Evolutionary conservation across 2,329 filamentous ascomycete species (phyloP).

Genomic region (Exophiala sideris): DNA sequence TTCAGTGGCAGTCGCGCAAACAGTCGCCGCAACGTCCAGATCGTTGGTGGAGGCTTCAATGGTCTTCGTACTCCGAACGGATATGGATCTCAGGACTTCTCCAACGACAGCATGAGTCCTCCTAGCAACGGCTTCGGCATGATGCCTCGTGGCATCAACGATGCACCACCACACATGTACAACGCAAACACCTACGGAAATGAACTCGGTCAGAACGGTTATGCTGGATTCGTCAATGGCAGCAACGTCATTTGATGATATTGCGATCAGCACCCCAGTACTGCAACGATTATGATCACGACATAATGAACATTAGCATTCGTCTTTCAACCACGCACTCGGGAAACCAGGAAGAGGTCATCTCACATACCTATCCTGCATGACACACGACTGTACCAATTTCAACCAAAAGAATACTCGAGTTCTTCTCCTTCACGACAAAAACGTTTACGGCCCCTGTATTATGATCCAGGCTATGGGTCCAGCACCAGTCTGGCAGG

Average conservation of each 20-base stretch:
- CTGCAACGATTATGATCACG: slow-evolving; percentile 22
- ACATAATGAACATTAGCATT: slow-evolving; percentile 22
- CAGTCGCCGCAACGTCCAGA: slow-evolving; percentile 29
- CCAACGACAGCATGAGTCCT: slow-evolving; percentile 11
- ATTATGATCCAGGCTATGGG: slow-evolving; percentile 21
- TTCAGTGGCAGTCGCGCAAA: slow-evolving; percentile 28
- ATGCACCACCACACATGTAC: slow-evolving; percentile 20
- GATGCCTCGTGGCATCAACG: slow-evolving; percentile 7
- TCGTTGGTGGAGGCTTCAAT: slow-evolving; percentile 29
- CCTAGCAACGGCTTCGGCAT: slow-evolving; percentile 18
- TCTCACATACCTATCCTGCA: slow-evolving; percentile 5
- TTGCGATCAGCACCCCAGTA: slow-evolving; percentile 4
- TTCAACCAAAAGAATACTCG: slow-evolving; percentile 13
- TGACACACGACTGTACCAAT: slow-evolving; percentile 22
- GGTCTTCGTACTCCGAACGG: slow-evolving; percentile 14
- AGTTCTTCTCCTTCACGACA: slow-evolving; percentile 17
- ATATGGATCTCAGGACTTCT: slow-evolving; percentile 9
- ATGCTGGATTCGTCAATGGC: slow-evolving; percentile 18
- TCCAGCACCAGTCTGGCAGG: slow-evolving; percentile 26
- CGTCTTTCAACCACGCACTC: slow-evolving; percentile 16
- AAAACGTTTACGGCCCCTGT: slow-evolving; percentile 21
- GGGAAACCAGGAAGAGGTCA: slow-evolving; percentile 4
- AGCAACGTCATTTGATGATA: slow-evolving; percentile 21
- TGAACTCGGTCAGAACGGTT: slow-evolving; percentile 19
- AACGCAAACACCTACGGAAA: slow-evolving; percentile 19